Percentiles rank a stretch among this genome's conserved stretches.
Conservation (phyloP, 768 basidiomycete genomes). For the Trametes sanguinea region DNA sequence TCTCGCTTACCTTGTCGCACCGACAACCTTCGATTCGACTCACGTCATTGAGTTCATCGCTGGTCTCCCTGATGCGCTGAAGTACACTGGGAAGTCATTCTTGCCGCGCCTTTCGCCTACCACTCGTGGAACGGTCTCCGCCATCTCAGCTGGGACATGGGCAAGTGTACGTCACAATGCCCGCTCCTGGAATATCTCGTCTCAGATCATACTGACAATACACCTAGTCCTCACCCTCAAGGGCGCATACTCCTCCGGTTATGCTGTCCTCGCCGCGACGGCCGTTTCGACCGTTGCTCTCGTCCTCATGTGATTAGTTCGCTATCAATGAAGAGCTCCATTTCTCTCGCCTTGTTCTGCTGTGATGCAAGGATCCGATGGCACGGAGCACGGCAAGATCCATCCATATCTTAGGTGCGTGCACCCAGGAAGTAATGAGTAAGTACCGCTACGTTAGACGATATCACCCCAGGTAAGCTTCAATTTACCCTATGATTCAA, state of each 20-base stretch:
- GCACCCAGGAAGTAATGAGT: too few relatives aligned
- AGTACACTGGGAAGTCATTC: constrained; percentile 72
- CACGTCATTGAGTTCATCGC: constrained; percentile 74
- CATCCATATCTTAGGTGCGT: too few relatives aligned
- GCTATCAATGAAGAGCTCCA: not conserved
- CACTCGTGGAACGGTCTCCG: constrained; percentile 89
- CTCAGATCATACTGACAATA: not conserved
- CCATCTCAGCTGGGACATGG: constrained; percentile 88
- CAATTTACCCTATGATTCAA: too few relatives aligned
- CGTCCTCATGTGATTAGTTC: constrained; percentile 44
- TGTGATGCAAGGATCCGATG: too few relatives aligned
- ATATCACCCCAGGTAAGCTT: too few relatives aligned
- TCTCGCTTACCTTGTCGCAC: constrained; percentile 82
- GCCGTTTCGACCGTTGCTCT: constrained; percentile 74
- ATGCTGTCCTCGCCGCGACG: constrained; percentile 80
- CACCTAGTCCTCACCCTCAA: constrained; percentile 74
- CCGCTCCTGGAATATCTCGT: not conserved
- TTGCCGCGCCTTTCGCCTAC: constrained; percentile 89
- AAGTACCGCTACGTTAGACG: too few relatives aligned
- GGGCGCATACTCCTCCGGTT: constrained; percentile 78
- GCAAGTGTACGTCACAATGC: constrained; percentile 69
- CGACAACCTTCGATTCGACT: constrained; percentile 76
- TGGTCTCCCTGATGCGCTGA: constrained; percentile 73
- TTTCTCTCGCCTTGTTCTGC: not conserved
- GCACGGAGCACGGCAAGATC: too few relatives aligned